Evolutionary conservation across 768 basidiomycete genomes (phyloP).

Genomic region (Termitomyces sp.): DNA sequence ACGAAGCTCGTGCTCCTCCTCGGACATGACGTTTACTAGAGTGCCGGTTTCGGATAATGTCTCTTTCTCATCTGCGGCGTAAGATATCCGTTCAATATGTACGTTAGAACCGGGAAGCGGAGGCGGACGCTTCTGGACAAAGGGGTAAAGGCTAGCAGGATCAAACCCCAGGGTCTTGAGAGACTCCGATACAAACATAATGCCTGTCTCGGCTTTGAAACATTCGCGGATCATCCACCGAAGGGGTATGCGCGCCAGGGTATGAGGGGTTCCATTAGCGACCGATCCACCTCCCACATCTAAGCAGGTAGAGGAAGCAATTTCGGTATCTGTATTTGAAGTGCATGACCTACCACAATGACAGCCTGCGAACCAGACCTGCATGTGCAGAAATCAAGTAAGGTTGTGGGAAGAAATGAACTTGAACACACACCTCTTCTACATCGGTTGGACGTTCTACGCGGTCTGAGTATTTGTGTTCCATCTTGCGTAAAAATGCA

Average conservation of each 20-base stretch:
- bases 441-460: conserved; percentile 26
- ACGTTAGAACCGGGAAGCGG: conserved; percentile 14
- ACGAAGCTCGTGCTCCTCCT: conserved; percentile 48
- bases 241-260: conserved; percentile 46
- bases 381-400: not conserved
- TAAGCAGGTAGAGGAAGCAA: conserved; percentile 10
- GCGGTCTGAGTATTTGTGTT: conserved; percentile 5
- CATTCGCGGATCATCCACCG: conserved; percentile 71
- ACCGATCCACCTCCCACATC: conserved; percentile 53
- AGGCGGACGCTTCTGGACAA: conserved; percentile 25
- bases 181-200: conserved; percentile 46
- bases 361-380: conserved; percentile 45
- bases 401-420: not conserved
- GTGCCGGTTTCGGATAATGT: not conserved
- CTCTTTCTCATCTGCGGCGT: not conserved
- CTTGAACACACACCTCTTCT: conserved; percentile 25
- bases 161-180: conserved; percentile 39
- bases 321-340: not conserved
- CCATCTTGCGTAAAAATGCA: conserved; percentile 5
- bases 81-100: conserved; percentile 18
- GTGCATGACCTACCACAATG: conserved; percentile 23
- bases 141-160: conserved; percentile 28
- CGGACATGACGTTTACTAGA: conserved; percentile 12
- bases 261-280: conserved; percentile 30
- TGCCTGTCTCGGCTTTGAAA: conserved; percentile 49